phyloP scores from a whole-genome alignment of 75 land plant genomes.

The Chamaecyparis obtusa region DNA sequence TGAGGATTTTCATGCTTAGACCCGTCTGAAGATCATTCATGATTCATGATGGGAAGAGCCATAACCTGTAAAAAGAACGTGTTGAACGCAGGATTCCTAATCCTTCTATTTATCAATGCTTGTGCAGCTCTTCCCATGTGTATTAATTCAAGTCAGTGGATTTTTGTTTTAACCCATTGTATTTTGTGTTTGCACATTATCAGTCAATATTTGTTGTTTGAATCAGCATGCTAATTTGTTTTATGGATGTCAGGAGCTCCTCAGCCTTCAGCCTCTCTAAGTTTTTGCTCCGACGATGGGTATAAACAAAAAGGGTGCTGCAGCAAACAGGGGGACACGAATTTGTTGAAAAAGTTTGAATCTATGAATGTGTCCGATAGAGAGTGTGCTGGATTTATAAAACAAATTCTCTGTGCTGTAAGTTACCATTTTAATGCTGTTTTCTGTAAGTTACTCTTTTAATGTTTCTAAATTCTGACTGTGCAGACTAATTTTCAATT shows the following conservation, averaged over 20 bases:
- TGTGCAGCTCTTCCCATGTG: conserved; percentile 39
- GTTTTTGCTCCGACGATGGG: conserved; percentile 66
- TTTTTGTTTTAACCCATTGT: background rate
- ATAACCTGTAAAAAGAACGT: background rate
- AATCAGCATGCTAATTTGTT: background rate
- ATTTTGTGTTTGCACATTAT: background rate
- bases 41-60: background rate
- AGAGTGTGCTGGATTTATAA: conserved; percentile 50
- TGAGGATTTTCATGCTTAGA: background rate
- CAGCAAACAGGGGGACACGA: conserved; percentile 39
- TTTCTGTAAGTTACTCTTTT: conserved; percentile 49
- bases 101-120: conserved; percentile 5
- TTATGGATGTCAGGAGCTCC: conserved; percentile 53
- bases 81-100: background rate
- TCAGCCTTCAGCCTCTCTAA: conserved; percentile 27
- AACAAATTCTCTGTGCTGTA: conserved; percentile 87
- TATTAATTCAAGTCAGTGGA: conserved; percentile 40
- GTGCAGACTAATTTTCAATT: background rate
- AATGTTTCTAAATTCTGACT: background rate
- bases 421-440: conserved; percentile 41
- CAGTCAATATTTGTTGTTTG: background rate
- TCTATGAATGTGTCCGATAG: conserved; percentile 65
- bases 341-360: conserved; percentile 42
- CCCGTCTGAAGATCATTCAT: background rate
- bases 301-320: conserved; percentile 58